Evolutionary conservation across 2,329 filamentous ascomycete genomes (phyloP), one percentile per base, ranked within the genome.

Genomic region (Xylaria multiplex): DNA sequence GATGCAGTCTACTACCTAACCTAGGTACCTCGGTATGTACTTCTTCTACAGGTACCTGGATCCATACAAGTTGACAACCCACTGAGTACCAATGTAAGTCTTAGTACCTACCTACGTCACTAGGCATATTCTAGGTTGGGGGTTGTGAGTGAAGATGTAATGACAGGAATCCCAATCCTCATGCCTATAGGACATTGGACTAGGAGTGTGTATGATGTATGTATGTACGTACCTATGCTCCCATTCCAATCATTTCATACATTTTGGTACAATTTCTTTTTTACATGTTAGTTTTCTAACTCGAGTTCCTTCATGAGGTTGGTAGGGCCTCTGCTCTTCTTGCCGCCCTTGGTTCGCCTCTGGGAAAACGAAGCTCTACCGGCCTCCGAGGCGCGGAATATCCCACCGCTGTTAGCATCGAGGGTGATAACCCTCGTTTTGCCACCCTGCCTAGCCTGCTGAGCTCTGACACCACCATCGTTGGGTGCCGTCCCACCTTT

Each of bases 381-480:
- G 73, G 75, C 79, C 74, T 82, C 81, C 13, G 70, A 74, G 2
- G 81, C 78, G 9, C 77, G 79, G 45, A 80, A 74, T 24, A 82
- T 78, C n/a, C 81, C 81, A 14, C 65, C 62, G 32, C 70, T 59
- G 49, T 80, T 74, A 14, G 77, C 75, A 5, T 75, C 73, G n/a
- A 82, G 65, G 45, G 78, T 73, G n/a, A 84, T 79, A 52, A 80
- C 79, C 73, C 79, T 82, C 11, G 64, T 59, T 72, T 81, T 83
- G 57, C 77, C 79, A 59, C 76, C 75, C 16, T 64, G 65, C 22
- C 62, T 69, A 2, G 72, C 78, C 48, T 70, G 8, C 55, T 74
- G 75, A 14, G 81, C 78, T 46, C 83, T 78, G 58, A 84, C 81
- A 3, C 82, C 83, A 4, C 82, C 83, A 45, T 85, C 84, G 32